Base-by-base conservation (phyloP, 2,329 filamentous ascomycete genomes). In the Sporothrix schenckii region DNA sequence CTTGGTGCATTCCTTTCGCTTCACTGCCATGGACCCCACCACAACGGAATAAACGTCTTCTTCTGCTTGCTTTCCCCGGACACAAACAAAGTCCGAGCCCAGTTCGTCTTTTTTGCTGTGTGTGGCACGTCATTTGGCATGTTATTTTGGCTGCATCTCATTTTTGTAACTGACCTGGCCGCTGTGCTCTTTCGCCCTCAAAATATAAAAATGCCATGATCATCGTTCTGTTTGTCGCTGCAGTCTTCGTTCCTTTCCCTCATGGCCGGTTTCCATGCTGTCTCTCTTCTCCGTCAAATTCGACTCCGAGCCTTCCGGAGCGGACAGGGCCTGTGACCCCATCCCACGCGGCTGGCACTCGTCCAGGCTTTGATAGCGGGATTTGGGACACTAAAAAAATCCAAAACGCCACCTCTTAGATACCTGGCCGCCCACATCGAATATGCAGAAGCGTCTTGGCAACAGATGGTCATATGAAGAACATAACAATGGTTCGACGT, bases 391-490 rank as follows among this genome's bases (percentile, higher is more conserved):
- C 19, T 19, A 13, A n/a, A 63, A 27, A 24, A 27, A 27, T 21
- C 19, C 44, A 61, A 2, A 49, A 49, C 34, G 13, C 27, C 56
- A 30, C 11, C 11, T 6, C 16, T 30, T 34, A 44, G 44, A 61
- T 47, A 58, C 30, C 56, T 41, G 30, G n/a, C 10, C 34, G 56
- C 56, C 60, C 41, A 63, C 60, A 49, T 63, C 41, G 56, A 63
- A 63, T 63, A 30, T 63, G 60, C 60, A 63, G 60, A 63, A 49
- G 60, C 60, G 60, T 63, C 60, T 63, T 63, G 39, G 60, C 39
- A 47, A 61, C 30, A 14, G 27, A 30, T 39, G 24, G 34, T 61
- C 39, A 24, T 44, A 61, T 39, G 39, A 41, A 5, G 19, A 10
- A 3, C 16, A 3, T 24, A 4, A 24, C 14, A 30, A 30, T 30